phyloP scores from a whole-genome alignment of 345 rosid species.

The Triadica sebifera region DNA sequence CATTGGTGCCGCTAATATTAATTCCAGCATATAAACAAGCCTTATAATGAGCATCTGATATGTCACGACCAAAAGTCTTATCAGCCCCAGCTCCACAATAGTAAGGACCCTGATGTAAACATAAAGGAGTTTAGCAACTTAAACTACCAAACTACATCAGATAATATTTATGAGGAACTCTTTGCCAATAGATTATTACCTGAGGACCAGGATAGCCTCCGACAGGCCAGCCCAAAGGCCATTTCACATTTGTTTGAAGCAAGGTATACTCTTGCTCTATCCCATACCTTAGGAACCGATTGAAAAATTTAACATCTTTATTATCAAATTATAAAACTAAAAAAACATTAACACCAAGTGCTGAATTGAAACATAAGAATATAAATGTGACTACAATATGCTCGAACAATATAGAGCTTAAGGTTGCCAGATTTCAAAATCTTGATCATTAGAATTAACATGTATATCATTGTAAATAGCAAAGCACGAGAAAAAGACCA shows the following conservation, averaged over 20 bases:
- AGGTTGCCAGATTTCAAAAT: background rate
- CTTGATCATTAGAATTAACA: background rate
- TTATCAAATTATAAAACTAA: background rate
- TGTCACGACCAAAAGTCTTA: conserved; percentile 93
- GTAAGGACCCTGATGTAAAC: conserved; percentile 76
- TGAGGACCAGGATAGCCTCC: conserved; percentile 98
- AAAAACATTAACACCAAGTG: background rate
- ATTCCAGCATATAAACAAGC: conserved; percentile 97
- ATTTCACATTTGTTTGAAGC: conserved; percentile 72
- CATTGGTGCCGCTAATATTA: conserved; percentile 91
- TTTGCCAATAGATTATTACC: conserved; percentile 38
- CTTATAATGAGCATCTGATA: conserved; percentile 96
- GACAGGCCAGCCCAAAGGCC: conserved; percentile 99
- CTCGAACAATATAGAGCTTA: background rate
- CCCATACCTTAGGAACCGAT: conserved; percentile 56
- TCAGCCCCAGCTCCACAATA: conserved; percentile 98
- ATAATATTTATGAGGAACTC: background rate
- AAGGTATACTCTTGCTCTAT: conserved; percentile 99
- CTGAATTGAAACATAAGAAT: background rate
- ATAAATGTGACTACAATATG: background rate
- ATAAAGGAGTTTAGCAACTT: conserved; percentile 7
- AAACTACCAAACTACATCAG: background rate
- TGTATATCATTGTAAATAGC: background rate
- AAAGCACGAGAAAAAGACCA: conserved; percentile 9
- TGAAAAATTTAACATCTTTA: background rate